Evolutionary conservation across 371 early-diverging fungal species (phyloP), one percentile per base, ranked within the genome.

Genomic region (Mucor saturninus): DNA sequence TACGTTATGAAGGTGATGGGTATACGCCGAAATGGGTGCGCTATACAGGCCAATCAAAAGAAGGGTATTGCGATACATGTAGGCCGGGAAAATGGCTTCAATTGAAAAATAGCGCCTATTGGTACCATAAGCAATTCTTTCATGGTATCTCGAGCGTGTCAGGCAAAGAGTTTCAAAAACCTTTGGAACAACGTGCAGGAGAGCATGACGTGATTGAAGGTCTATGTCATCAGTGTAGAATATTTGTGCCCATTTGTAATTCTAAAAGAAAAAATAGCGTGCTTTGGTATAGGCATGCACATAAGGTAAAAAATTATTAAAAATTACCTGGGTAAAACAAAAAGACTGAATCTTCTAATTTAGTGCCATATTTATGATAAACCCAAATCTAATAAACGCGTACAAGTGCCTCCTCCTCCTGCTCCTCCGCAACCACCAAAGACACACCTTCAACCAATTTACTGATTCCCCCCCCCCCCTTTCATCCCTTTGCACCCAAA

Each of bases 101-200:
- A 71, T 80, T 96, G 29, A 96, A 96, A 68, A 95, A 94, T 70
- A 91, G 91, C 63, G 96, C 96, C 2, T 96, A 85, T 62, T 96
- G 96, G 96, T 95, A 95, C 65, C 96, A 95, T 73, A 96, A 92
- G 72, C 95, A 95, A 71, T 95, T 93, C 66, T 88, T 80, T 57
- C 80, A 95, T 67, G 95, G 95, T 29, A 93, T 95, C 29, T 94
- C 93, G n/a, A 91, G 93, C 0, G 88, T 91, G 6, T 91, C 96
- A 31, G 93, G 96, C 8, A 80, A 85, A 60, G 81, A 86, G 9
- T 95, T 95, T 62, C 67, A 83, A 9, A 77, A 83, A 15, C 95
- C 95, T 2, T 35, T 92, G 35, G 82, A 91, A 54, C 88, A 86
- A 9, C 81, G 92, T 28, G 82, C 76, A 38, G 76, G 72, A 29